Conservation (phyloP, 176 grass and related monocot genomes). For the Aechmea fasciata region DNA sequence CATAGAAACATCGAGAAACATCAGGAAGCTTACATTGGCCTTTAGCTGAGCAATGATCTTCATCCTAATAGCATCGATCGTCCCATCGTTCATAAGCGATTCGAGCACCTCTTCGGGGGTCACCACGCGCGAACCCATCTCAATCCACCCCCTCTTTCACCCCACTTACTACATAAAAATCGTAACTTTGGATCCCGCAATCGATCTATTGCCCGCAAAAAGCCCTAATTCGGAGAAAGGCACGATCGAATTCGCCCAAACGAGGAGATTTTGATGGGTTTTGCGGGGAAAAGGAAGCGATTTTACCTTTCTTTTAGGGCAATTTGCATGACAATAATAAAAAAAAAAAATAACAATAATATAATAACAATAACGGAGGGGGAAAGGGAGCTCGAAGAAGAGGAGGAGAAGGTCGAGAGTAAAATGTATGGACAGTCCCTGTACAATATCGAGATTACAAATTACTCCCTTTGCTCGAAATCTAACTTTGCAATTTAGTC, state of each 20-base stretch:
- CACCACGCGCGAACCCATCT: conserved; percentile 65
- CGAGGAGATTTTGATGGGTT: neutral
- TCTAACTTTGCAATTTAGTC: no score
- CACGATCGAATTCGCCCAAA: neutral
- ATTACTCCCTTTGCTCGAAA: no score
- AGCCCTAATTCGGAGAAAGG: neutral
- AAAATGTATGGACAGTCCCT: no score
- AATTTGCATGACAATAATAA: no score
- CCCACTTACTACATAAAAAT: neutral
- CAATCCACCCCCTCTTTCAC: neutral
- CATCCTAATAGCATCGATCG: conserved; percentile 83
- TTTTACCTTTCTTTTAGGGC: no score
- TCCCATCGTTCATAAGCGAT: conserved; percentile 88
- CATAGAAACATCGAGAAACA: neutral
- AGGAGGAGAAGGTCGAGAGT: no score
- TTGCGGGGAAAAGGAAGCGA: no score
- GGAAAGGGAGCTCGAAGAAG: no score
- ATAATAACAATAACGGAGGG: no score
- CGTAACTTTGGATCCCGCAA: neutral
- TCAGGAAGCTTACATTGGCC: conserved; percentile 52
- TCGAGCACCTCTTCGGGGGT: conserved; percentile 77
- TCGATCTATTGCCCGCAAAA: no score
- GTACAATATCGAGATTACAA: no score
- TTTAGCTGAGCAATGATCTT: conserved; percentile 94
- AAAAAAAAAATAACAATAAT: no score